phyloP scores from a whole-genome alignment of 2,329 filamentous ascomycete species.

The Colletotrichum lentis region DNA sequence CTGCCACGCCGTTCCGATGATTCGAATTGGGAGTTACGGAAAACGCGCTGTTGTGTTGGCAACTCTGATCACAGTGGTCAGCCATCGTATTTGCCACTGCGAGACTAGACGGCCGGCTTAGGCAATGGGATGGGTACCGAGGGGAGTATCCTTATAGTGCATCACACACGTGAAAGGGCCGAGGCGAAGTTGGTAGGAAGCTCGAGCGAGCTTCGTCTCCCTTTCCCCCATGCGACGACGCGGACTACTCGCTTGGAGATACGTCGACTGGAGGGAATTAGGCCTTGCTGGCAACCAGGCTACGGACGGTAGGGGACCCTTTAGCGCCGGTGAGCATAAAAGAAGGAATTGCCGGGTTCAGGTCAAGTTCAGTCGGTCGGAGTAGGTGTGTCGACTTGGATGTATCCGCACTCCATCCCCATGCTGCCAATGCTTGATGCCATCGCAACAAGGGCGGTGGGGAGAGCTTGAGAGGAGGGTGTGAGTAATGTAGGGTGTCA shows the following conservation, averaged over 20 bases:
- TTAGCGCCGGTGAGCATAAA: conserved; percentile 28
- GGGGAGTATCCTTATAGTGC: neutral
- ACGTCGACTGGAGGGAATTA: neutral
- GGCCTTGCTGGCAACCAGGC: neutral
- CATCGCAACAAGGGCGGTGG: conserved; percentile 17
- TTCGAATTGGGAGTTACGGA: conserved; percentile 6
- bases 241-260: neutral
- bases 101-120: neutral
- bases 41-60: neutral
- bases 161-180: neutral
- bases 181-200: conserved; percentile 4
- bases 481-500: conserved; percentile 10
- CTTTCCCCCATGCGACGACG: neutral
- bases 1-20: conserved; percentile 5
- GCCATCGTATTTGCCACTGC: conserved; percentile 1
- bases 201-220: neutral
- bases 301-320: conserved; percentile 20
- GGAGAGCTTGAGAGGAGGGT: conserved; percentile 19
- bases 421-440: conserved; percentile 21
- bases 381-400: conserved; percentile 20
- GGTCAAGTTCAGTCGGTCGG: conserved; percentile 11
- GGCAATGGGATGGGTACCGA: neutral
- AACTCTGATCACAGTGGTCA: conserved; percentile 11
- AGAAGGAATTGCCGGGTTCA: conserved; percentile 28
- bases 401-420: conserved; percentile 17